Evolutionary conservation across 2,329 filamentous ascomycete species (phyloP).

Genomic region (Apiospora koreana): DNA sequence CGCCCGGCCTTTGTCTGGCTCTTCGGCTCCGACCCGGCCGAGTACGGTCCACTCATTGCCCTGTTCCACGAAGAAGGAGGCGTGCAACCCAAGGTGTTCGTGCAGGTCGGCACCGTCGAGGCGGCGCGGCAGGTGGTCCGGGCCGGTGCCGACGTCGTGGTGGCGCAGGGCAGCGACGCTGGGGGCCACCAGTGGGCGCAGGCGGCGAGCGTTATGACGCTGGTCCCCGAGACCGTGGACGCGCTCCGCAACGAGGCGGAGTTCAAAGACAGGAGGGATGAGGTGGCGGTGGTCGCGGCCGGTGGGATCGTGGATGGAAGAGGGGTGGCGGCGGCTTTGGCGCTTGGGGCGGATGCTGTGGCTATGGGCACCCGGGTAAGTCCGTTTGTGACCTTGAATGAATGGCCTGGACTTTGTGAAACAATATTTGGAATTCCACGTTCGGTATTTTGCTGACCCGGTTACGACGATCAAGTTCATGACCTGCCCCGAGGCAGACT

Average conservation of each 20-base stretch:
- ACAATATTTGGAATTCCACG: not conserved
- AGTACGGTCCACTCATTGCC: constrained; percentile 14
- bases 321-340: constrained; percentile 46
- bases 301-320: constrained; percentile 49
- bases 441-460: not conserved
- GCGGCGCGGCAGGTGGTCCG: constrained; percentile 51
- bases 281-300: constrained; percentile 39
- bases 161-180: constrained; percentile 65
- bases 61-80: not conserved
- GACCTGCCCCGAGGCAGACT: not conserved
- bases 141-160: constrained; percentile 58
- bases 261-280: constrained; percentile 25
- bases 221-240: constrained; percentile 59
- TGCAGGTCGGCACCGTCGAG: constrained; percentile 62
- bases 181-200: constrained; percentile 62
- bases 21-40: constrained; percentile 16
- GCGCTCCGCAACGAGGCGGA: constrained; percentile 38
- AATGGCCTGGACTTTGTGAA: too few relatives aligned
- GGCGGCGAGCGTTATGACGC: constrained; percentile 54
- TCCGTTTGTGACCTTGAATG: not conserved
- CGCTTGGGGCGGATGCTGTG: constrained; percentile 39
- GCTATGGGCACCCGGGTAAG: constrained; percentile 31
- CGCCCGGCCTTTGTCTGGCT: constrained; percentile 13
- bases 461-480: not conserved
- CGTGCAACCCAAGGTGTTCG: constrained; percentile 49